Conservation (phyloP, 2,329 filamentous ascomycete species). For the Biscogniauxia sp. region DNA sequence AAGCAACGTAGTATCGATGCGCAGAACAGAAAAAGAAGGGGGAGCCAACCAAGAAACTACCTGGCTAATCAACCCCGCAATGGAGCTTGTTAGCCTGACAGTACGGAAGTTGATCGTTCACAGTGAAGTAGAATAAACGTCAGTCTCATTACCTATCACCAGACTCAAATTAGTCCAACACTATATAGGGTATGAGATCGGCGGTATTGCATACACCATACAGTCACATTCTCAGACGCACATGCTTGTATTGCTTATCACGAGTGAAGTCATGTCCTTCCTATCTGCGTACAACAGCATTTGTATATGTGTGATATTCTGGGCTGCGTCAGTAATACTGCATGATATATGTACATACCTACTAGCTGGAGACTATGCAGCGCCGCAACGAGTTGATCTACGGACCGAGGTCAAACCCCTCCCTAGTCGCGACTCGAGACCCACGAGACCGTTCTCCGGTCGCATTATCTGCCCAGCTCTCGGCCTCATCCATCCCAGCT, state of each 20-base stretch:
- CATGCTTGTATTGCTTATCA: neutral
- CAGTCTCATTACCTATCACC: neutral
- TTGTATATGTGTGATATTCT: too few species aligned
- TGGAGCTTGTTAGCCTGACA: neutral
- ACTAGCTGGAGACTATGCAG: neutral
- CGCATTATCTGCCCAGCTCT: neutral
- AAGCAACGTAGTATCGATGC: constrained; percentile 2
- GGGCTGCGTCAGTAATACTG: too few species aligned
- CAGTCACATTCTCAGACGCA: neutral
- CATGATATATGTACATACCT: too few species aligned
- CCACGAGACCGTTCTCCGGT: neutral
- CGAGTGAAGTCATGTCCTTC: neutral
- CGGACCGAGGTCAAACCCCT: neutral
- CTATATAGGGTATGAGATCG: neutral
- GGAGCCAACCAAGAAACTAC: neutral
- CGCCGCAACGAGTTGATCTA: neutral
- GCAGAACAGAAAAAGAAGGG: neutral
- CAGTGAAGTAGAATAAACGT: neutral
- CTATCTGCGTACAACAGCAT: neutral
- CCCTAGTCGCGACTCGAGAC: neutral
- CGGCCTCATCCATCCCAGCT: neutral
- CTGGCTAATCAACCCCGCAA: neutral
- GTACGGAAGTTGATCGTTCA: neutral
- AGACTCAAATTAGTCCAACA: neutral
- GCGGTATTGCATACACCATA: neutral